Percentiles rank a stretch among this genome's conserved stretches.
These are phyloP conservation scores for Fusarium haematococcum DNA, from an alignment of 2,329 filamentous ascomycete species.

Conservation along the genomic window DNA sequence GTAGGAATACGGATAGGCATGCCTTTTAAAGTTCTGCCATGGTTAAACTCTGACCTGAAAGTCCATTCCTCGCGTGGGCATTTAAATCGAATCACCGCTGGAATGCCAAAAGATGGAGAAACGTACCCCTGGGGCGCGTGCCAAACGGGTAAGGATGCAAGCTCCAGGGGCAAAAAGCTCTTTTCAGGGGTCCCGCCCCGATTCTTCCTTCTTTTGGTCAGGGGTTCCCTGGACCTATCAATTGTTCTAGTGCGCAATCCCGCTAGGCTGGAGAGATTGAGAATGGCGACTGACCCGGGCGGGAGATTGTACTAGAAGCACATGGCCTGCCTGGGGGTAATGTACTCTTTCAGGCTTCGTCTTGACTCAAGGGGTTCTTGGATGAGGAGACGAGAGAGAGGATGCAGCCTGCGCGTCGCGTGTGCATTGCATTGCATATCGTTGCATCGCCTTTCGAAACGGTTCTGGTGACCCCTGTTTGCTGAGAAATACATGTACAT, in stretches of 20 bases:
- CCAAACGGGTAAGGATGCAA: slow-evolving; percentile 19
- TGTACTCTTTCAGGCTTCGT: not conserved
- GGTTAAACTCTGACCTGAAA: not conserved
- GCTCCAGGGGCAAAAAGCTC: slow-evolving; percentile 21
- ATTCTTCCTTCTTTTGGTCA: slow-evolving; percentile 8
- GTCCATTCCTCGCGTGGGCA: not conserved
- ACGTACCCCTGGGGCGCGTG: not conserved
- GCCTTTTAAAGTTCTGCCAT: not conserved
- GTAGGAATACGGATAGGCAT: not conserved
- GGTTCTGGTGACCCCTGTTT: not conserved
- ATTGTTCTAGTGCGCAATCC: slow-evolving; percentile 2
- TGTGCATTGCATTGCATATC: slow-evolving; percentile 16
- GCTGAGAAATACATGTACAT: not conserved
- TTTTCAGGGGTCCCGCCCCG: slow-evolving; percentile 26
- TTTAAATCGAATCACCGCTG: not conserved
- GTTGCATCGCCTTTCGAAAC: slow-evolving; percentile 1
- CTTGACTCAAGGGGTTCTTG: not conserved
- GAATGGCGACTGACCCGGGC: not conserved
- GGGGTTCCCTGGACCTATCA: slow-evolving; percentile 16
- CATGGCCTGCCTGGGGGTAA: not conserved
- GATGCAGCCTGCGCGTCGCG: not conserved
- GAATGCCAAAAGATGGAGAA: slow-evolving; percentile 2
- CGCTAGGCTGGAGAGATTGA: not conserved
- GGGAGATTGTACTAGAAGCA: not conserved
- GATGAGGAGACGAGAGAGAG: not conserved